phyloP scores from a whole-genome alignment of 139 green algal species.

The Closterium sp. region DNA sequence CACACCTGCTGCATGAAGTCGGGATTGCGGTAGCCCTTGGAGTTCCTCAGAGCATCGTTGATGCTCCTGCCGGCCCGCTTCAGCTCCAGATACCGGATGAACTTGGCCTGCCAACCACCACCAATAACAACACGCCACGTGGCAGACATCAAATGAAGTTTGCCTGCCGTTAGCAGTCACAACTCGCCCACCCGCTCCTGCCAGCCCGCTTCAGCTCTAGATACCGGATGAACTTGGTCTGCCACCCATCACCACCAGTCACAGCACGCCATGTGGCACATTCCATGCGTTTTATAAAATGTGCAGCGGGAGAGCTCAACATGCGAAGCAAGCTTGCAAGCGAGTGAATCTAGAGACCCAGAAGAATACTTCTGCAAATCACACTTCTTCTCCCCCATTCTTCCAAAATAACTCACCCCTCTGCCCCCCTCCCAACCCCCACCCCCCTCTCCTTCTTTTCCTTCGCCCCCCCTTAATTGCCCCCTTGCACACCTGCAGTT shows the following conservation, averaged over 20 bases:
- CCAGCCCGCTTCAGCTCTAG: constrained; percentile 25
- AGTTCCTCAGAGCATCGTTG: constrained; percentile 31
- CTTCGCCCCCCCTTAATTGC: no score
- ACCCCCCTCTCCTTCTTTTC: no score
- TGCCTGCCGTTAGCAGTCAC: no score
- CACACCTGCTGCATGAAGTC: constrained; percentile 70
- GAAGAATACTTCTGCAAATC: no score
- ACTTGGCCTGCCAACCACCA: constrained; percentile 43
- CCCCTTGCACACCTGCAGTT: not conserved
- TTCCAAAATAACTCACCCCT: no score
- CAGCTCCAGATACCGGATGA: constrained; percentile 29
- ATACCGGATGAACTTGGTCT: constrained; percentile 41
- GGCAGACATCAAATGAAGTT: no score
- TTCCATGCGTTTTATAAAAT: not conserved
- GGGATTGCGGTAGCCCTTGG: constrained; percentile 68
- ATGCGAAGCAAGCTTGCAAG: no score
- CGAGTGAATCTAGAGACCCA: not conserved
- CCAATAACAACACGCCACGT: not conserved
- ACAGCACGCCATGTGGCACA: not conserved
- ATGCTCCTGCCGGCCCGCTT: constrained; percentile 28
- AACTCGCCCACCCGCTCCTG: no score
- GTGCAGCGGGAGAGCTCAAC: no score
- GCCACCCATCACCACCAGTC: not conserved
- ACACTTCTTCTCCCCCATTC: no score
- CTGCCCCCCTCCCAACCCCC: no score